Evolutionary conservation across 345 rosid species (phyloP), one percentile per base, ranked within the genome.

Genomic region (Rubroshorea leprosula): DNA sequence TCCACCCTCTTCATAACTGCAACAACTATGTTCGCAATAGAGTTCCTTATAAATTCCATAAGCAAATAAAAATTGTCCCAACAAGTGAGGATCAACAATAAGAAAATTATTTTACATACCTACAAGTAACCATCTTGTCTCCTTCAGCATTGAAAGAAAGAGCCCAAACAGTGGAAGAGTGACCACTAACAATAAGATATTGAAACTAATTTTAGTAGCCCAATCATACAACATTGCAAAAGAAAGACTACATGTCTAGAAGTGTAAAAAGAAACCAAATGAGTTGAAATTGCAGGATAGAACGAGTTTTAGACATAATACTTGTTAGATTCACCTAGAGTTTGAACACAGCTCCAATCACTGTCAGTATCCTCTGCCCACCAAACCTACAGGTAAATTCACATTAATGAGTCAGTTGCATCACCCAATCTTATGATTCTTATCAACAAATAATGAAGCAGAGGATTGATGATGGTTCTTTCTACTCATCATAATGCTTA

Each of bases 101-200:
- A 43, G 25, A 17, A 22, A 35, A 41, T 23, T 24, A 22, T n/a
- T 49, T 35, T 23, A 56, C 86, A 35, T 71, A 87, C 99, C 99
- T 89, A 76, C 91, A 89, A 60, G 89, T 84, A 65, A 86, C 91
- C 96, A 93, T 74, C 74, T 78, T 93, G 74, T 93, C 83, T 70
- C 99, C 99, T 14, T 76, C 63, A 23, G 79, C 80, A 70, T 89
- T 85, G 61, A 93, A 85, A 41, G 97, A 79, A 43, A 86, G 68
- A 20, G 85, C 83, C 99, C 97, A 89, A 27, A 93, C 78, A 10
- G 97, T 89, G 47, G 99, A 93, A 70, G 88, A 72, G 71, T 93
- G 99, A 62, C 97, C 96, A 29, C 97, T 89, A 80, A 57, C n/a
- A n/a, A n/a, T 58, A 51, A 62, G 41, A 72, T 49, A 43, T 35